Percentiles rank a stretch among this genome's conserved stretches.
These are phyloP conservation scores for Komagataella kurtzmanii DNA, from an alignment of 805 yeast genomes.

Conservation along the genomic window DNA sequence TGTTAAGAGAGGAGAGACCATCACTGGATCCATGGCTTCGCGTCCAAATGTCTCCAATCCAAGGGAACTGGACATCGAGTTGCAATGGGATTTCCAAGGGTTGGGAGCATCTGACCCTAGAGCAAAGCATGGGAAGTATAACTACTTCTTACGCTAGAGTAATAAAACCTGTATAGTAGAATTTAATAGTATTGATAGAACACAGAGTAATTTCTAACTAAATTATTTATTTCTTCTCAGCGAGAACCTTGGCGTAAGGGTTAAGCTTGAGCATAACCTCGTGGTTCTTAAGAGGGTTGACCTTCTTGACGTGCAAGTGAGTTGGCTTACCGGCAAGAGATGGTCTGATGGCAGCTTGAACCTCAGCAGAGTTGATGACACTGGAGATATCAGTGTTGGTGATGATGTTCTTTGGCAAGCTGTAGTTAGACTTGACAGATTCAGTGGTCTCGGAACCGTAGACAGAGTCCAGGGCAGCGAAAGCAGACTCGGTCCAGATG, in stretches of 20 bases:
- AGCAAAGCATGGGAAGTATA: slow-evolving; percentile 42
- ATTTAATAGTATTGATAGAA: background rate
- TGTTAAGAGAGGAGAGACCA: slow-evolving; percentile 59
- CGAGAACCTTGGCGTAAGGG: slow-evolving; percentile 98
- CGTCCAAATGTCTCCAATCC: slow-evolving; percentile 72
- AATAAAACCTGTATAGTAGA: background rate
- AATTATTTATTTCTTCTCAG: slow-evolving; percentile 76
- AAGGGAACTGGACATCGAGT: slow-evolving; percentile 78
- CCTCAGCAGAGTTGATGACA: slow-evolving; percentile 97
- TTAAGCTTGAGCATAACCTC: slow-evolving; percentile 94
- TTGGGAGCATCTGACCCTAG: slow-evolving; percentile 22
- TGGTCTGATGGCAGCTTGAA: slow-evolving; percentile 93
- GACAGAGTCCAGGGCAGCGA: slow-evolving; percentile 90
- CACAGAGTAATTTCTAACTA: slow-evolving; percentile 35
- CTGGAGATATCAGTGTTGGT: slow-evolving; percentile 93
- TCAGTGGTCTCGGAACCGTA: slow-evolving; percentile 88
- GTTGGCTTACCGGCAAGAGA: slow-evolving; percentile 68
- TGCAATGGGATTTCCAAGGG: slow-evolving; percentile 42
- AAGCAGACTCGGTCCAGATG: slow-evolving; percentile 99
- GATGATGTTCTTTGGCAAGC: slow-evolving; percentile 89
- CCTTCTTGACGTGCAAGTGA: slow-evolving; percentile 90
- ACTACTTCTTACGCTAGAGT: slow-evolving; percentile 56
- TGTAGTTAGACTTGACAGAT: slow-evolving; percentile 77
- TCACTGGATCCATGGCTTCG: slow-evolving; percentile 60
- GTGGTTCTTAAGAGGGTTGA: slow-evolving; percentile 99